Conservation (phyloP, 768 basidiomycete genomes). For the Boletellus sp. region DNA sequence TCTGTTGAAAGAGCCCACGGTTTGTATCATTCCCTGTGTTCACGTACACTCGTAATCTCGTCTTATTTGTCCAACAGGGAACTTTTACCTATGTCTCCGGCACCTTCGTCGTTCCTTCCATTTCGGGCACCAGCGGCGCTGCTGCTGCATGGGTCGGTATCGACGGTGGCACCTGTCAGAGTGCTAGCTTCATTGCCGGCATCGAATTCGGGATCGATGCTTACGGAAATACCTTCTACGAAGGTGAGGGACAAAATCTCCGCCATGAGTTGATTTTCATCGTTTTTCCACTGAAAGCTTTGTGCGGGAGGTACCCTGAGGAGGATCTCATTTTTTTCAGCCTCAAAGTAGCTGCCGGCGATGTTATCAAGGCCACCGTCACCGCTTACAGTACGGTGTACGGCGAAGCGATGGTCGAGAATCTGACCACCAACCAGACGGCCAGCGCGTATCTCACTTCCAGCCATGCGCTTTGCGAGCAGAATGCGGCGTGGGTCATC, state of each 20-base stretch:
- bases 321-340: background rate
- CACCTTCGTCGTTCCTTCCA: conserved; percentile 1
- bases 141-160: conserved; percentile 9
- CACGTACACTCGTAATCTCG: background rate
- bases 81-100: conserved; percentile 6
- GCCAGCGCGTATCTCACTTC: background rate
- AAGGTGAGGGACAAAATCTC: no score
- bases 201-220: background rate
- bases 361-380: background rate
- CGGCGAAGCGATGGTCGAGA: background rate
- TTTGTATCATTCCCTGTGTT: background rate
- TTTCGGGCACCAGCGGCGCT: background rate
- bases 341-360: background rate
- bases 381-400: background rate
- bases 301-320: conserved; percentile 3
- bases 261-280: background rate
- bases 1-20: background rate
- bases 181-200: conserved; percentile 2
- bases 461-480: background rate
- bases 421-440: background rate
- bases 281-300: background rate
- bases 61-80: background rate
- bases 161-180: conserved; percentile 1
- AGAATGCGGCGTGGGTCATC: conserved; percentile 2
- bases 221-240: no score